phyloP scores from a whole-genome alignment of 176 grass and related monocot species.

The Aegilops sharonensis region DNA sequence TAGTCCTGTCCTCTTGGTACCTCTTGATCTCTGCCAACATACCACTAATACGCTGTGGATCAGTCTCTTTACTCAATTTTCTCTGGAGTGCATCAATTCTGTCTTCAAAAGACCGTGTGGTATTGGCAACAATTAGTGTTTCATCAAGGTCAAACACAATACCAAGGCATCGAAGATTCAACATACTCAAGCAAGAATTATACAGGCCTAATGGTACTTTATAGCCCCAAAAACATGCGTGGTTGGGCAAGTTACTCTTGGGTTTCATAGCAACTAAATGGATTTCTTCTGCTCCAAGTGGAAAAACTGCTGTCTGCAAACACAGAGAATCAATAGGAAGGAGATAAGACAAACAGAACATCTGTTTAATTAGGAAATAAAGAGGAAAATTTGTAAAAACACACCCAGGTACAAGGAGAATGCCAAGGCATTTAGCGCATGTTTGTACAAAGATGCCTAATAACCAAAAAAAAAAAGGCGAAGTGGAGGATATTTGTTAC shows the following conservation, averaged over 20 bases:
- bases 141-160: conserved; percentile 99
- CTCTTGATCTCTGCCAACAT: conserved; percentile 93
- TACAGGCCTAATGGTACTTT: conserved; percentile 65
- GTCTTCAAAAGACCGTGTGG: conserved; percentile 85
- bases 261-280: conserved; percentile 94
- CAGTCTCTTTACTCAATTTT: conserved; percentile 84
- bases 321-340: conserved; percentile 19
- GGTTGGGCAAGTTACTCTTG: conserved; percentile 47
- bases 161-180: conserved; percentile 90
- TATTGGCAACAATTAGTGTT: conserved; percentile 89
- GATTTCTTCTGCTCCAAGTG: conserved; percentile 76
- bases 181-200: conserved; percentile 77
- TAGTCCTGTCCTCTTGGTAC: conserved; percentile 83
- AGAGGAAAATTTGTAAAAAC: not conserved
- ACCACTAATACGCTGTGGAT: conserved; percentile 65
- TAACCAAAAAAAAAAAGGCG: not conserved
- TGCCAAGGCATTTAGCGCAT: not conserved
- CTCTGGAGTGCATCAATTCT: conserved; percentile 90
- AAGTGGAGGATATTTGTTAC: not conserved
- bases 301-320: conserved; percentile 84
- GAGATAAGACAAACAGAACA: conserved; percentile 14
- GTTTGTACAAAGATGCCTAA: not conserved
- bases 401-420: not conserved
- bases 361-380: not conserved
- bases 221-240: conserved; percentile 91